Base-by-base conservation (phyloP, 306 rosid genomes). In the Vigna unguiculata region DNA sequence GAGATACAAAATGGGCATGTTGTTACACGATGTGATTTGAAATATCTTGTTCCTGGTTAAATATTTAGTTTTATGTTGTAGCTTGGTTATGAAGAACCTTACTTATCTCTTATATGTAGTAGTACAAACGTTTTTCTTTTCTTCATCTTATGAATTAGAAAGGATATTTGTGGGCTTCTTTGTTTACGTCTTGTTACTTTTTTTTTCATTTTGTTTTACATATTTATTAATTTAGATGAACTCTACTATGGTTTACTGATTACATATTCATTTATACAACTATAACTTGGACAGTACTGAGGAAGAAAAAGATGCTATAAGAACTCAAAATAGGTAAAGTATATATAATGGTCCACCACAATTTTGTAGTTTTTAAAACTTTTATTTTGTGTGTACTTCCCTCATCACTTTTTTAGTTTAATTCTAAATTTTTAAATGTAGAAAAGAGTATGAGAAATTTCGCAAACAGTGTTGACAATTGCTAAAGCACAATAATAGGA, bases 371-470 rank as follows among this genome's bases (percentile, higher is more conserved):
- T 63, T 72, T 68, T 41, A 32, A 47, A 46, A 63, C 38, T 41
- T 47, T 32, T 30, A 75, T 28, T 47, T 72, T 57, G 67, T 54
- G 36, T 34, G 65, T 70, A 68, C 32, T 61, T 55, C 54, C 14
- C 72, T 59, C 62, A 54, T 41, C 53, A 30, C 43, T 47, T 16
- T 68, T 32, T 76, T 69, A 20, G 41, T 58, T 76, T 72, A 74
- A 80, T 55, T 12, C 53, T 20, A 62, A 60, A 59, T 78, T 68
- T 84, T 53, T 82, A 34, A 82, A 86, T 69, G 79, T 96, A 96
- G 99, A 83, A 92, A 86, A 87, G 87, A 85, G 74, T 96, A 96
- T 78, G 97, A 91, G 74, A 89, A 87, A 78, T 91, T 92, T 60
- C 93, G 98, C 34, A 88, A 93, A 82, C 89, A 80, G 66, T 91